Percentiles rank a stretch among this genome's conserved stretches.
These are phyloP conservation scores for Nematodospora anomalae DNA, from an alignment of 1,139 yeast genomes.

Conservation along the genomic window DNA sequence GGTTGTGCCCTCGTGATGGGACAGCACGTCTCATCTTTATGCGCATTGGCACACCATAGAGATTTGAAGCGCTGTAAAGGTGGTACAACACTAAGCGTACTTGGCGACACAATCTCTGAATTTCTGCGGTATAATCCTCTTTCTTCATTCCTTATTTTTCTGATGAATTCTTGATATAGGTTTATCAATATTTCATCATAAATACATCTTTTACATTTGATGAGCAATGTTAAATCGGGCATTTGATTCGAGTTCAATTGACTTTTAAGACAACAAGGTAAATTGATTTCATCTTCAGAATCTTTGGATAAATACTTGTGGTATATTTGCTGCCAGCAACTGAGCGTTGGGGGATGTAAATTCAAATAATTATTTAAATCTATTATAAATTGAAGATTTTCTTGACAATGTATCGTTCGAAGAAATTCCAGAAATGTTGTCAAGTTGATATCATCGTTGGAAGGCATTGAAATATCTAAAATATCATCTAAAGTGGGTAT, in stretches of 20 bases:
- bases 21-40: not conserved
- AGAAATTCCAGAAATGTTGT: slow-evolving; percentile 12
- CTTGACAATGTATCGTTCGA: slow-evolving; percentile 16
- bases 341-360: slow-evolving; percentile 8
- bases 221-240: slow-evolving; percentile 10
- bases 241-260: slow-evolving; percentile 7
- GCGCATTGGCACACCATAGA: not conserved
- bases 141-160: slow-evolving; percentile 3
- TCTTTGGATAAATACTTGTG: slow-evolving; percentile 12
- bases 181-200: slow-evolving; percentile 15
- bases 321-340: slow-evolving; percentile 15
- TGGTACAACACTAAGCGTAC: not conserved
- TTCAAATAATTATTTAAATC: slow-evolving; percentile 12
- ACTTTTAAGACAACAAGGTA: slow-evolving; percentile 13
- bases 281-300: slow-evolving; percentile 16
- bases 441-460: slow-evolving; percentile 6
- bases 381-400: slow-evolving; percentile 16
- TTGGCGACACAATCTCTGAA: not conserved
- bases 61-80: not conserved
- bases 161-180: slow-evolving; percentile 15
- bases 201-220: slow-evolving; percentile 13
- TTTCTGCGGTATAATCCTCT: not conserved
- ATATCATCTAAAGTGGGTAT: slow-evolving; percentile 6
- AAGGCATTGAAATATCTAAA: not conserved
- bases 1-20: slow-evolving; percentile 1